These are phyloP conservation scores for Mycena floridula DNA, from an alignment of 768 basidiomycete species.

Conservation along the genomic window DNA sequence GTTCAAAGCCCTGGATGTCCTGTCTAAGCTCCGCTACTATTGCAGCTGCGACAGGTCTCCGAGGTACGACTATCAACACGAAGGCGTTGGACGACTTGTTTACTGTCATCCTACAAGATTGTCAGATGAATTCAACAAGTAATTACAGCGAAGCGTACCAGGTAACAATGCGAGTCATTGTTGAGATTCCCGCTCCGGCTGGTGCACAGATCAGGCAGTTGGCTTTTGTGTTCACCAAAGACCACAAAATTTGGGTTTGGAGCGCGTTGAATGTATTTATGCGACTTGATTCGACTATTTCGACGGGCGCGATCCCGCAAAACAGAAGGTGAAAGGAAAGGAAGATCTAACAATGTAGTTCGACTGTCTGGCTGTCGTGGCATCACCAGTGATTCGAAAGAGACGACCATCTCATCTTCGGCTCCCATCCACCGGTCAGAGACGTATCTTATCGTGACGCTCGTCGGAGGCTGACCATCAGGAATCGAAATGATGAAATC, in stretches of 20 bases:
- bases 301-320: slow-evolving; percentile 41
- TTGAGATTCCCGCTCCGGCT: slow-evolving; percentile 74
- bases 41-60: slow-evolving; percentile 49
- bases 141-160: slow-evolving; percentile 57
- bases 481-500: slow-evolving; percentile 81
- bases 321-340: slow-evolving; percentile 58
- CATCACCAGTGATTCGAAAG: slow-evolving; percentile 70
- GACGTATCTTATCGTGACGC: slow-evolving; percentile 68
- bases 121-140: slow-evolving; percentile 5
- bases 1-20: slow-evolving; percentile 26
- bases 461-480: slow-evolving; percentile 49
- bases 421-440: slow-evolving; percentile 95
- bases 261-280: slow-evolving; percentile 70
- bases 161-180: slow-evolving; percentile 58
- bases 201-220: slow-evolving; percentile 78
- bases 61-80: slow-evolving; percentile 60
- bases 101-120: slow-evolving; percentile 47
- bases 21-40: slow-evolving; percentile 45
- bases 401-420: slow-evolving; percentile 63
- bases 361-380: slow-evolving; percentile 52
- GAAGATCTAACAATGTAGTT: slow-evolving; percentile 63
- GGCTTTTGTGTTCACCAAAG: slow-evolving; percentile 54
- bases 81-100: slow-evolving; percentile 37
- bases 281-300: slow-evolving; percentile 37
- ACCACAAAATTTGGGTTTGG: slow-evolving; percentile 90